Evolutionary conservation across 1,139 yeast species (phyloP).

Genomic region (Blastobotrys buckinghamii): DNA sequence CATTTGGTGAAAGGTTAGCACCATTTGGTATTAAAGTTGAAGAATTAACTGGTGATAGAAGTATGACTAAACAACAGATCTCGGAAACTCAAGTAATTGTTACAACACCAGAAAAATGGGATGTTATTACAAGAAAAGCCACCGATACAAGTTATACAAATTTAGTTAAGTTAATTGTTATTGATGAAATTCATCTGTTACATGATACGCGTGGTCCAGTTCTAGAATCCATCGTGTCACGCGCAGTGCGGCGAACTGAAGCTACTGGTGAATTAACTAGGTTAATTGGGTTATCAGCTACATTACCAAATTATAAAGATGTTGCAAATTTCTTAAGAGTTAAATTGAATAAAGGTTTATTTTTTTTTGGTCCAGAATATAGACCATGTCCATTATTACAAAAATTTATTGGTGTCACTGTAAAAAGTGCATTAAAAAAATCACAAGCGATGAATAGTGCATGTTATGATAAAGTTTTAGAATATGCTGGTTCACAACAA

Average conservation of each 20-base stretch:
- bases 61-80: slow-evolving; percentile 71
- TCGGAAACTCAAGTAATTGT: slow-evolving; percentile 76
- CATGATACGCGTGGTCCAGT: slow-evolving; percentile 98
- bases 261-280: slow-evolving; percentile 48
- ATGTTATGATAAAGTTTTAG: slow-evolving; percentile 75
- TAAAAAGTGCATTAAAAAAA: slow-evolving; percentile 73
- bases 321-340: slow-evolving; percentile 81
- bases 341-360: slow-evolving; percentile 50
- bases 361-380: slow-evolving; percentile 74
- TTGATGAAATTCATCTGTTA: slow-evolving; percentile 89
- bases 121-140: slow-evolving; percentile 80
- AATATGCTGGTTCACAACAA: slow-evolving; percentile 71
- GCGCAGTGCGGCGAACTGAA: slow-evolving; percentile 52
- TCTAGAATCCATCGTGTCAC: slow-evolving; percentile 75
- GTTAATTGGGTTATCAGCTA: slow-evolving; percentile 86
- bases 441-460: slow-evolving; percentile 85
- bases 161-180: slow-evolving; percentile 65
- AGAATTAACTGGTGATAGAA: slow-evolving; percentile 89
- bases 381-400: slow-evolving; percentile 94
- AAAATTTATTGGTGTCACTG: slow-evolving; percentile 82
- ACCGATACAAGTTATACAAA: slow-evolving; percentile 57
- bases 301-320: slow-evolving; percentile 84
- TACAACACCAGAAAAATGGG: slow-evolving; percentile 98
- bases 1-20: slow-evolving; percentile 65
- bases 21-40: slow-evolving; percentile 68